Evolutionary conservation across 768 basidiomycete genomes (phyloP).

Genomic region (Tulasnella sp.): DNA sequence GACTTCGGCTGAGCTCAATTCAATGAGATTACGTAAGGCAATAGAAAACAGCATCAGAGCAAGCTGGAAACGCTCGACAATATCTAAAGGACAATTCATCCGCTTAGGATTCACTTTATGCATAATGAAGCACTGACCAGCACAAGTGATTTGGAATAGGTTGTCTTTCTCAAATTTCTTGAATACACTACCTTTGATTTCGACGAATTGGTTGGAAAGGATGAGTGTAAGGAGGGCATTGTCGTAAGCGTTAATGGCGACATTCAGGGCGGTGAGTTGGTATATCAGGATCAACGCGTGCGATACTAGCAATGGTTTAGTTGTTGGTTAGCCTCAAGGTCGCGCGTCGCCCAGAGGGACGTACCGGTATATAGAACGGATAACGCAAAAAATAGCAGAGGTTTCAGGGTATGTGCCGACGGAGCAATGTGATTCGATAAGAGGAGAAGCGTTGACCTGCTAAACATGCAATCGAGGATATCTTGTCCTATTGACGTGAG

Average conservation of each 20-base stretch:
- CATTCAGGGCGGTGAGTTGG: constrained; percentile 86
- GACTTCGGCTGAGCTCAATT: constrained; percentile 83
- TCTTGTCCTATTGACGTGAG: constrained; percentile 97
- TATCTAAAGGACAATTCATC: constrained; percentile 41
- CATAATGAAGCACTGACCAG: constrained; percentile 41
- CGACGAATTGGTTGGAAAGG: constrained; percentile 96
- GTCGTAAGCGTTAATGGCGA: constrained; percentile 97
- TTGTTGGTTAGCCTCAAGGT: background rate
- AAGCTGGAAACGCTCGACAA: constrained; percentile 92
- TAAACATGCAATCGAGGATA: constrained; percentile 91
- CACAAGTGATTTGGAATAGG: constrained; percentile 96
- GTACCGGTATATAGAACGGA: constrained; percentile 73
- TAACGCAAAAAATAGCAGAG: constrained; percentile 71
- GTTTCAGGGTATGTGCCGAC: constrained; percentile 55
- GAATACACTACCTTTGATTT: constrained; percentile 99
- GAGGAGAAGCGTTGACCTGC: constrained; percentile 72
- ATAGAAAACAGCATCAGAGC: constrained; percentile 83
- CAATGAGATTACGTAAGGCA: constrained; percentile 88
- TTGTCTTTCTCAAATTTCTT: constrained; percentile 99
- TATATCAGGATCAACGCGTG: constrained; percentile 95
- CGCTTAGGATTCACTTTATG: background rate
- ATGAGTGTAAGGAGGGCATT: constrained; percentile 87
- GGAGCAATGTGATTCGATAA: constrained; percentile 51
- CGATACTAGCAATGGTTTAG: constrained; percentile 42
- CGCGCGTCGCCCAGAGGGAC: constrained; percentile 20